Percentiles rank a stretch among this genome's conserved stretches.
phyloP scores from a whole-genome alignment of 306 rosid species.

The Albizia julibrissin region DNA sequence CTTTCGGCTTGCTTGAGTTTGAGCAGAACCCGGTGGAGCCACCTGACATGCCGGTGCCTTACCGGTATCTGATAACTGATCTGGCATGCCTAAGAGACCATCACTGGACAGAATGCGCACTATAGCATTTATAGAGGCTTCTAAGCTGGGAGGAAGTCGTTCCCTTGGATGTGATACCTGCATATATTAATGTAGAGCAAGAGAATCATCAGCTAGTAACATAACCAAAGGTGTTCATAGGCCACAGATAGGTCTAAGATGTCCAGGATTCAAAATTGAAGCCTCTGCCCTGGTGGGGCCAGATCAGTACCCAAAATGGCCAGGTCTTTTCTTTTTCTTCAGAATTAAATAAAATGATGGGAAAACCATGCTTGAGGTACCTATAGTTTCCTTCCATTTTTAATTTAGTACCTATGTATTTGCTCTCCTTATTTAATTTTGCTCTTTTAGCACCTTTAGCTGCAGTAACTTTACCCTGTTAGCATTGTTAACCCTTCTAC shows the following conservation, averaged over 20 bases:
- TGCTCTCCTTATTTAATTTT: too few relatives aligned
- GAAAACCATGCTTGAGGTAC: too few relatives aligned
- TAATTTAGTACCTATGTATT: too few relatives aligned
- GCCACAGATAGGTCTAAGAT: background rate
- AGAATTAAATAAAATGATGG: too few relatives aligned
- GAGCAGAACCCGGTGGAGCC: background rate
- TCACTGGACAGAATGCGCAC: conserved; percentile 66
- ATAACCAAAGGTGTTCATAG: background rate
- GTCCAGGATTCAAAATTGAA: background rate
- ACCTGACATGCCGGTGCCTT: background rate
- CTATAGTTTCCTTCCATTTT: too few relatives aligned
- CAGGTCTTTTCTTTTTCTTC: background rate
- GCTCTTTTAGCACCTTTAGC: too few relatives aligned
- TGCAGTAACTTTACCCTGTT: too few relatives aligned
- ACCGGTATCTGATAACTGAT: background rate
- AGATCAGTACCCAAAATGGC: background rate
- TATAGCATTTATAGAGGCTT: conserved; percentile 57
- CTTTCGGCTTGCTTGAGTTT: background rate
- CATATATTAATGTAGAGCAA: conserved; percentile 24
- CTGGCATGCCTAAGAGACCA: conserved; percentile 56
- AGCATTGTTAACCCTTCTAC: too few relatives aligned
- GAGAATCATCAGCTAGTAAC: conserved; percentile 19
- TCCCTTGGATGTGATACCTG: conserved; percentile 68
- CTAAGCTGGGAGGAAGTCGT: conserved; percentile 68
- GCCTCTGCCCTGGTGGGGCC: background rate